Base-by-base conservation (phyloP, 331 rosid genomes). In the Acacia concinna region DNA sequence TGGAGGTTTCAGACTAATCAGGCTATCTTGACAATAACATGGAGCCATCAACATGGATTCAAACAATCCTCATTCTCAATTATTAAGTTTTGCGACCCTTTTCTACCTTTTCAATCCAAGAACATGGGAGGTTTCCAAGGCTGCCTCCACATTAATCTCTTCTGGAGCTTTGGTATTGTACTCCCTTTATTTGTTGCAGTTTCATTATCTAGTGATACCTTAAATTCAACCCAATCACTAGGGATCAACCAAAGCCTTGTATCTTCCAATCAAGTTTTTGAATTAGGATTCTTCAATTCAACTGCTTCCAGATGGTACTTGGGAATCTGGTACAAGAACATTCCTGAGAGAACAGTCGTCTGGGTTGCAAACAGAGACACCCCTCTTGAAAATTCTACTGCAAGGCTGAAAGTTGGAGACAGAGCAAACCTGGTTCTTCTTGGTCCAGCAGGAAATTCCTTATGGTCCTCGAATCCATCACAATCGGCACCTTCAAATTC, bases 321-420 rank as follows among this genome's bases (percentile, higher is more conserved):
- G 59, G 91, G 87, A 13, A 81, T 88, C 44, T 78, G 91, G 86
- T 79, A 88, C 83, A 81, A 78, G 73, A 41, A 76, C 10, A 81
- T 85, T 21, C 57, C 71, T 6, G n/a, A 28, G 5, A 59, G 2
- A 40, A 79, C 85, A 9, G 40, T 49, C 40, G 89, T 85, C 35
- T 87, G 91, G 91, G 84, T 85, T 10, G 89, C 89, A 14, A 85
- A 87, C 81, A 77, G 80, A 77, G 86, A 85, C 44, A 25, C 17
- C 56, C 87, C 91, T 10, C 67, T 83, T 51, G 37, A 80, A 51
- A 82, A 73, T 49, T 69, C 85, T 2, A 67, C 85, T 0, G 80
- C 70, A 12, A 63, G 40, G 59, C 79, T 85, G 71, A 44, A 28
- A 47, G 51, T 82, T 6, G 77, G 77, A 11, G 67, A 69, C 15